Base-by-base conservation (phyloP, 441 rosid genomes). In the Croton laevigatus region DNA sequence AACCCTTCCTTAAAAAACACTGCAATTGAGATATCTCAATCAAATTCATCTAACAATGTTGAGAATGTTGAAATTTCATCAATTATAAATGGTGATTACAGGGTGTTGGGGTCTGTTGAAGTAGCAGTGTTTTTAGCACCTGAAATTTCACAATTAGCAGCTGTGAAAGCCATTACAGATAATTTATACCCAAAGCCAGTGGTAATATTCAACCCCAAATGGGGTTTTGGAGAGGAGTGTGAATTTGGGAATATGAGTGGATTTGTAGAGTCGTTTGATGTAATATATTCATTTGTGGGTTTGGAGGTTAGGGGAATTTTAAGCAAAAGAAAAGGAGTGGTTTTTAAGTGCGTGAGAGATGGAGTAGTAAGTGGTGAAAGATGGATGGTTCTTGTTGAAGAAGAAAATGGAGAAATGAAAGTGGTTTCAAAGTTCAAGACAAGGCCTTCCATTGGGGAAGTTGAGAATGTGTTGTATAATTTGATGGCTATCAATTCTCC, bases 401-500 rank as follows among this genome's bases (percentile, higher is more conserved):
- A 87, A 22, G 85, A 76, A 73, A 89, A 87, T 5, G 73, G 82
- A 46, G 65, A 75, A 38, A 42, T 87, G 86, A 90, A 88, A 75
- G 90, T 83, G n/a, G 81, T 90, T 7, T 88, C 98, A 5, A 88
- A 78, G 65, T 91, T 91, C 69, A 89, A 85, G 63, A 74, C 78
- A 5, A 53, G 94, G 27, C 98, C 91, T 37, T 83, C 90, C 0
- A 87, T 87, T 34, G 90, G 75, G 32, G 93, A 94, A 78, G 93
- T 88, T 55, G 96, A 94, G 81, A 84, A 37, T 73, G 91, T 91
- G 22, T 59, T 91, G 78, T 91, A 91, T 69, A 91, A 94, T 71
- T 70, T 88, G 82, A 88, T 93, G 96, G 96, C 94, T 59, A 78
- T 89, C 73, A 87, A 91, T 72, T 91, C 98, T 0, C 96, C 97